Percentiles rank a stretch among this genome's conserved stretches.
Conservation (phyloP, 768 basidiomycete species). For the Trametes sanguinea region DNA sequence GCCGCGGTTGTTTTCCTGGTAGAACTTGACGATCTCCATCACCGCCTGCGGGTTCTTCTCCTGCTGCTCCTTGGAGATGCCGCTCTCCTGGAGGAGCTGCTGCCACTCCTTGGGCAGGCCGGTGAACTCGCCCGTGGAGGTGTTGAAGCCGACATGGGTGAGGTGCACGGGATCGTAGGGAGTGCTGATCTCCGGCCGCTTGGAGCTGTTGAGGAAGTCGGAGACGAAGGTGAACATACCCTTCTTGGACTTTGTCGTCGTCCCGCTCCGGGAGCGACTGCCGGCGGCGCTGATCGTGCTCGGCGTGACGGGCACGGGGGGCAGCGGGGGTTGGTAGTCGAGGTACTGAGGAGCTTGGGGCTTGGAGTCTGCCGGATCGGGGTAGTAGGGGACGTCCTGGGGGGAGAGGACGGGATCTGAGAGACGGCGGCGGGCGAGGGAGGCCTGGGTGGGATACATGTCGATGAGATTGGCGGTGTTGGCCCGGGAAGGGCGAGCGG, state of each 20-base stretch:
- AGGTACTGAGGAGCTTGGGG: constrained; percentile 21
- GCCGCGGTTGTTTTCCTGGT: constrained; percentile 82
- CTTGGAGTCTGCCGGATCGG: constrained; percentile 29
- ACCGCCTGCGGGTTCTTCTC: constrained; percentile 98
- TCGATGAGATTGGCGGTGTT: constrained; percentile 84
- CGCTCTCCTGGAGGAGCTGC: constrained; percentile 91
- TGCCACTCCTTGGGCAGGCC: constrained; percentile 99
- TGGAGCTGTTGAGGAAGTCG: constrained; percentile 74
- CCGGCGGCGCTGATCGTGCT: constrained; percentile 30
- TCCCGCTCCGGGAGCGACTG: constrained; percentile 45
- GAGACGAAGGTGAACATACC: constrained; percentile 66
- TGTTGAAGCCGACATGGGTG: constrained; percentile 99
- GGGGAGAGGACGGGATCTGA: constrained; percentile 46
- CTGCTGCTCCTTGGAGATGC: constrained; percentile 92
- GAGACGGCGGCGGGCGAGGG: constrained; percentile 50
- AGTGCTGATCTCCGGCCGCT: constrained; percentile 90
- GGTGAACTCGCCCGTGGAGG: constrained; percentile 96
- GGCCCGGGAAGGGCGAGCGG: constrained; percentile 79
- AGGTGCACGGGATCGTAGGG: constrained; percentile 99
- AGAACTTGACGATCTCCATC: constrained; percentile 99
- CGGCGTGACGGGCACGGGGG: constrained; percentile 20
- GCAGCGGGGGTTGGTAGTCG: constrained; percentile 21
- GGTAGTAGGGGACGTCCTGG: constrained; percentile 36
- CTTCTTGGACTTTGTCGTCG: constrained; percentile 53
- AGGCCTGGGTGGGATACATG: constrained; percentile 52